Evolutionary conservation across 2,329 filamentous ascomycete genomes (phyloP).

Genomic region (Akanthomyces lecanii): DNA sequence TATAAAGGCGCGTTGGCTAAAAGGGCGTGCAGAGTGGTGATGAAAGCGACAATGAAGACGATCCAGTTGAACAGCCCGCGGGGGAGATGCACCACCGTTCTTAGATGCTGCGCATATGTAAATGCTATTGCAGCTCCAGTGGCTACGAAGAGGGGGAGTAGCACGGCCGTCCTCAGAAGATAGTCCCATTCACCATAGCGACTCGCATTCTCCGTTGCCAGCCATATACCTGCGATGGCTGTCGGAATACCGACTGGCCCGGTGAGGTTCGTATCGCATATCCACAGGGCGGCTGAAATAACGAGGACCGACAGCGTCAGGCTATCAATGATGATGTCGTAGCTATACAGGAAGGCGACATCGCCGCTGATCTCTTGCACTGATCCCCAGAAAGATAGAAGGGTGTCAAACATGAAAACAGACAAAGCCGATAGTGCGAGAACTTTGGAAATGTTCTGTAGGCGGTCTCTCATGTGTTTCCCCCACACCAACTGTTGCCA

Average conservation of each 20-base stretch:
- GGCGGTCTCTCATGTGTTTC: constrained; percentile 42
- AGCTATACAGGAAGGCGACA: constrained; percentile 38
- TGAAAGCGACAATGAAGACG: neutral
- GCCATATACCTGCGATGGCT: constrained; percentile 38
- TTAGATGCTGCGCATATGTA: constrained; percentile 40
- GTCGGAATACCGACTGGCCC: constrained; percentile 40
- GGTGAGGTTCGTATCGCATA: constrained; percentile 44
- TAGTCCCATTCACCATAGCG: constrained; percentile 45
- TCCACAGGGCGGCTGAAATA: constrained; percentile 42
- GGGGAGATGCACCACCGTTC: constrained; percentile 39
- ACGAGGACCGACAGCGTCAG: constrained; percentile 41
- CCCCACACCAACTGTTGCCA: constrained; percentile 52
- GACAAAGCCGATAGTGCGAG: constrained; percentile 38
- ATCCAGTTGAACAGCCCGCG: constrained; percentile 26
- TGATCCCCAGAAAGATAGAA: constrained; percentile 27
- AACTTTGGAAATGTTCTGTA: constrained; percentile 43
- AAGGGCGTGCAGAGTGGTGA: constrained; percentile 19
- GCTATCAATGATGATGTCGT: constrained; percentile 47
- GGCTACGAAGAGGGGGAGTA: constrained; percentile 38
- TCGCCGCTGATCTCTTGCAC: neutral
- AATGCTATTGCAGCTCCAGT: constrained; percentile 41
- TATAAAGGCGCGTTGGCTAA: constrained; percentile 34
- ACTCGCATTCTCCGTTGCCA: constrained; percentile 33
- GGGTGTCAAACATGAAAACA: constrained; percentile 33
- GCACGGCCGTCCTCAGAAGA: constrained; percentile 31